Conservation (phyloP, 2,329 filamentous ascomycete species). For the Aspergillus pseudoterreus region DNA sequence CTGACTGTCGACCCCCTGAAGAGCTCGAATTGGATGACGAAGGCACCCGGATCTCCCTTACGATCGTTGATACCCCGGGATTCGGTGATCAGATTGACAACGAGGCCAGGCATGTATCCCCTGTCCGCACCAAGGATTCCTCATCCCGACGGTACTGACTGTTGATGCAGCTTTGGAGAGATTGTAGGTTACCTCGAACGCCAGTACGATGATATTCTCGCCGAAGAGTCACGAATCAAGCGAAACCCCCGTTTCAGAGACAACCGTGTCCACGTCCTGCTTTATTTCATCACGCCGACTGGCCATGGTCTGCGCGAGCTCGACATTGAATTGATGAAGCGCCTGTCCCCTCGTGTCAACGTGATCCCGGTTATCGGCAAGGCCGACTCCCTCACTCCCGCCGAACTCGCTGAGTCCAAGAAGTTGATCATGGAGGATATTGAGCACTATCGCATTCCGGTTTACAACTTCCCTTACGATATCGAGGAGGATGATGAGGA, state of each 20-base stretch:
- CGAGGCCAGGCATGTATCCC: constrained; percentile 73
- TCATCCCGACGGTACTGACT: constrained; percentile 18
- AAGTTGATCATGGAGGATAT: constrained; percentile 99
- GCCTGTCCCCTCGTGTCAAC: constrained; percentile 94
- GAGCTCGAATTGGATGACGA: constrained; percentile 97
- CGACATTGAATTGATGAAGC: constrained; percentile 99
- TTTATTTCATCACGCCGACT: constrained; percentile 99
- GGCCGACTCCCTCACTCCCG: constrained; percentile 92
- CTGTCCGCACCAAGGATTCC: background rate
- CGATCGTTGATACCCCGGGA: constrained; percentile 96
- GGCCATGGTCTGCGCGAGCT: constrained; percentile 97
- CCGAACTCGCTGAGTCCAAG: constrained; percentile 97
- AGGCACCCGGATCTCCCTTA: constrained; percentile 95
- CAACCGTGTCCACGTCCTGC: constrained; percentile 95
- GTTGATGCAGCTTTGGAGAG: constrained; percentile 73
- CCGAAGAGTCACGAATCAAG: constrained; percentile 99
- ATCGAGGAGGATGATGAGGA: constrained; percentile 99
- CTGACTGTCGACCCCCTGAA: constrained; percentile 32
- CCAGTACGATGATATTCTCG: constrained; percentile 99
- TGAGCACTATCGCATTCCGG: constrained; percentile 98
- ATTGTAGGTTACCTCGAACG: constrained; percentile 98
- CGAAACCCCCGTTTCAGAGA: constrained; percentile 99
- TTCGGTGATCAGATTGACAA: constrained; percentile 99
- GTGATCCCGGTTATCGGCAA: constrained; percentile 99
- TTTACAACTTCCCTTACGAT: constrained; percentile 99